phyloP scores from a whole-genome alignment of 345 rosid species.

The Corchorus capsularis region DNA sequence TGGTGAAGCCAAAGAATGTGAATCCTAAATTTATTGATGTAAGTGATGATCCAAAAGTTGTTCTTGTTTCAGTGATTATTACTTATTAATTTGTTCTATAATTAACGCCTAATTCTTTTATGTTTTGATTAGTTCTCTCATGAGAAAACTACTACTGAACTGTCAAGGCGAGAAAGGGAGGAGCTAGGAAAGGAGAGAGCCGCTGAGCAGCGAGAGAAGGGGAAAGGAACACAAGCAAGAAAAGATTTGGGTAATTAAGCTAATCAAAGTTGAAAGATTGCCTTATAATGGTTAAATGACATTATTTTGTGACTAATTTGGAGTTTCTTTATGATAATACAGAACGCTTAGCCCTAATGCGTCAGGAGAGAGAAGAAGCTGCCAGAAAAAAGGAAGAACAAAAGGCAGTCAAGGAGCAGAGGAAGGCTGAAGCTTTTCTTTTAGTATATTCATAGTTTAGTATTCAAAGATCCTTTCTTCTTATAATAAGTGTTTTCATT shows the following conservation, averaged over 20 bases:
- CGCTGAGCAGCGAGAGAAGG: conserved; percentile 77
- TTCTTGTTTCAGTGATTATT: background rate
- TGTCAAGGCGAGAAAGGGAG: conserved; percentile 84
- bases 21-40: conserved; percentile 68
- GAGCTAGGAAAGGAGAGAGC: conserved; percentile 73
- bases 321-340: conserved; percentile 1
- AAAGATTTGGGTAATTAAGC: conserved; percentile 67
- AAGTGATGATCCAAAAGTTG: conserved; percentile 24
- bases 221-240: conserved; percentile 69
- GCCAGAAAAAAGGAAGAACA: conserved; percentile 73
- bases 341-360: conserved; percentile 66
- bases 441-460: conserved; percentile 10
- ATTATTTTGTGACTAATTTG: background rate
- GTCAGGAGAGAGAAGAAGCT: conserved; percentile 72
- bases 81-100: background rate
- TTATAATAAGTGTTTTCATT: background rate
- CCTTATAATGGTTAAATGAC: background rate
- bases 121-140: background rate
- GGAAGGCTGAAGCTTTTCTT: conserved; percentile 43
- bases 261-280: too few relatives aligned
- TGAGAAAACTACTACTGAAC: conserved; percentile 55
- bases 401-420: conserved; percentile 69
- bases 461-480: background rate
- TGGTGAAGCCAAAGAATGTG: conserved; percentile 66
- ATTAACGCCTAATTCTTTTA: background rate